phyloP scores from a whole-genome alignment of 371 early-diverging fungal species.

The Rhizopus microsporus region DNA sequence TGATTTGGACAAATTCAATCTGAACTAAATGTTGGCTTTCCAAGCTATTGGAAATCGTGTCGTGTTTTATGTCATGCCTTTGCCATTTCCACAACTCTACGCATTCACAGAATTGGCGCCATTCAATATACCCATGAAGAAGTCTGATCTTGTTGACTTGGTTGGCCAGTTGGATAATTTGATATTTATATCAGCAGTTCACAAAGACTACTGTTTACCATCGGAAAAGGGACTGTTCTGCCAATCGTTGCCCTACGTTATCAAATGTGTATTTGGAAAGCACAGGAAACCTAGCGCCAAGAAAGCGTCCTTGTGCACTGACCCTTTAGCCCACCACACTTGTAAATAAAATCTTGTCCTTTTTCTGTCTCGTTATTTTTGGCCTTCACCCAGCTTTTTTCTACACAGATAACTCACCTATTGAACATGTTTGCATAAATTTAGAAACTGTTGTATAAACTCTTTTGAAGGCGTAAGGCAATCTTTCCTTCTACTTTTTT shows the following conservation, averaged over 20 bases:
- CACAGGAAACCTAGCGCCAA: slow-evolving; percentile 6
- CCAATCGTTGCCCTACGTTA: slow-evolving; percentile 11
- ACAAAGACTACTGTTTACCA: slow-evolving; percentile 17
- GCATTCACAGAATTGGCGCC: slow-evolving; percentile 22
- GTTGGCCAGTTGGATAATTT: slow-evolving; percentile 19
- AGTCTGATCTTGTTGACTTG: slow-evolving; percentile 16
- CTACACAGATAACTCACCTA: no score
- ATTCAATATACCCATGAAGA: slow-evolving; percentile 17
- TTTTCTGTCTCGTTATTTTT: no score
- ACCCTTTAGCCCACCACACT: no score
- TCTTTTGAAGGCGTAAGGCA: no score
- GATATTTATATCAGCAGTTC: slow-evolving; percentile 15
- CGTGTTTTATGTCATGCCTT: slow-evolving; percentile 18
- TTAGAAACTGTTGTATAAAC: no score
- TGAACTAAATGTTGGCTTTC: slow-evolving; percentile 16
- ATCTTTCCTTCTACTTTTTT: no score
- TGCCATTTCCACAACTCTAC: slow-evolving; percentile 17
- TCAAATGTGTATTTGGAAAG: slow-evolving; percentile 8
- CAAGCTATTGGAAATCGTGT: slow-evolving; percentile 21
- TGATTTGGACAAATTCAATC: slow-evolving; percentile 22
- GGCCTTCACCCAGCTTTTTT: no score
- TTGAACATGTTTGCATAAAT: no score
- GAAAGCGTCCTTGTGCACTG: slow-evolving; percentile 1
- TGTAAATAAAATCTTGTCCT: no score
- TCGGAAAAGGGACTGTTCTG: slow-evolving; percentile 10